Evolutionary conservation across 2,329 filamentous ascomycete genomes (phyloP), one percentile per base, ranked within the genome.

Genomic region (Ophiosphaerella korrae): DNA sequence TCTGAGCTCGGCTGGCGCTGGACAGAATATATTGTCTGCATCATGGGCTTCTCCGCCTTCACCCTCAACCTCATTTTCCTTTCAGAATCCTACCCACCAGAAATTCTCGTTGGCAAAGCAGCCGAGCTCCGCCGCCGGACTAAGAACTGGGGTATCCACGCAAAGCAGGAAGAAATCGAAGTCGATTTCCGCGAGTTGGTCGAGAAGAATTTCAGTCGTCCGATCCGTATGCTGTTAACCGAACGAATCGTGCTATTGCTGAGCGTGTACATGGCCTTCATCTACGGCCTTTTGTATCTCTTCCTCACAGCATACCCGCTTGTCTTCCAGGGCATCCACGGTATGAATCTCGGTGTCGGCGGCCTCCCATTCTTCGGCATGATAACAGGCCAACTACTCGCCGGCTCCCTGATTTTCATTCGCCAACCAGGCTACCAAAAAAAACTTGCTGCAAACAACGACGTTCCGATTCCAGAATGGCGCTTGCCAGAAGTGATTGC

Each of bases 301-400:
- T 94, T 93, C 78, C 79, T 96, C 45, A 92, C 90, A 0, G 88
- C 90, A 0, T 95, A 94, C 61, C 88, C 89, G 0, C 82, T 94
- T 38, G 88, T 95, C 36, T 96, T 94, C 76, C 80, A 87, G 53
- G 68, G 74, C 3, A 81, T 94, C 1, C 88, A 96, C 71, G 80
- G 82, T 56, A 88, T 94, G 77, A 84, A 78, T 35, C 68, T 81
- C 1, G 92, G 92, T 51, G 76, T 90, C 21, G 84, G 87, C 9
- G 91, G 91, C 2, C 80, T 97, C 2, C 86, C 90, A 3, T 96
- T 92, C 73, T 90, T 96, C 64, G 91, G 91, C 47, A 91, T 96
- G 87, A 84, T 94, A 45, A 68, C 80, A 7, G 90, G 90, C 36
- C 84, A 91, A 68, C 60, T 94, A 13, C 72, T 89, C 41, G 88